phyloP scores from a whole-genome alignment of 305 asterid genomes.

The Plantago lanceolata region DNA sequence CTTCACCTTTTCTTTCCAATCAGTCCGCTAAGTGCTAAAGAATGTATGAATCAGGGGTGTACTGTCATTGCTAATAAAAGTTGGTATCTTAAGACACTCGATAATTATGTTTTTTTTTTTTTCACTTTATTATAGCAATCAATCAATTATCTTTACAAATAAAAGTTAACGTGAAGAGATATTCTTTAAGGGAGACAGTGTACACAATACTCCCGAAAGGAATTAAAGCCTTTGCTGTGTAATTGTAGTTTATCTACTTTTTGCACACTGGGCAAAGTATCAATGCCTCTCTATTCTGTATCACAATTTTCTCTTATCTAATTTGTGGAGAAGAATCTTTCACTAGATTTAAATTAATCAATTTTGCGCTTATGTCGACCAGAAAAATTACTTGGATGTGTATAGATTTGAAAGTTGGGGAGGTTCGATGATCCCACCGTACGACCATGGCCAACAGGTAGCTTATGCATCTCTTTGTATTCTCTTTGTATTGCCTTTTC shows the following conservation, averaged over 20 bases:
- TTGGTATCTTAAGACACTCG: background rate
- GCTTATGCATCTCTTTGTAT: conserved; percentile 20
- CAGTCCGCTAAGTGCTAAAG: background rate
- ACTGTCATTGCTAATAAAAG: background rate
- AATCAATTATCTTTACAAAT: conserved; percentile 4
- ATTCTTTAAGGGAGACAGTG: background rate
- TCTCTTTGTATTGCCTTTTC: conserved; percentile 13
- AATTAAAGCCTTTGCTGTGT: conserved; percentile 7
- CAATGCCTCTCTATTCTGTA: conserved; percentile 11
- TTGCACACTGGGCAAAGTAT: conserved; percentile 16
- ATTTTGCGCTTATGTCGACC: conserved; percentile 29
- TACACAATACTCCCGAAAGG: conserved; percentile 17
- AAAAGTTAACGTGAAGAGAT: conserved; percentile 4
- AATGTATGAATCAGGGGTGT: background rate
- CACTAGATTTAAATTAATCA: conserved; percentile 20
- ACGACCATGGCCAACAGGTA: conserved; percentile 80
- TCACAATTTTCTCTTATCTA: conserved; percentile 13
- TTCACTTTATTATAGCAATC: conserved; percentile 9
- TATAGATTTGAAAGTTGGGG: conserved; percentile 94
- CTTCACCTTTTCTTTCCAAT: no score
- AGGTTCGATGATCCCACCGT: conserved; percentile 79
- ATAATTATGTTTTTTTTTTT: background rate
- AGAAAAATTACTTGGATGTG: conserved; percentile 96
- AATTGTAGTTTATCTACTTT: background rate
- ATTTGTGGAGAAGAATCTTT: conserved; percentile 7